These are phyloP conservation scores for Lentithecium fluviatile DNA, from an alignment of 495 filamentous ascomycete species.

Conservation along the genomic window DNA sequence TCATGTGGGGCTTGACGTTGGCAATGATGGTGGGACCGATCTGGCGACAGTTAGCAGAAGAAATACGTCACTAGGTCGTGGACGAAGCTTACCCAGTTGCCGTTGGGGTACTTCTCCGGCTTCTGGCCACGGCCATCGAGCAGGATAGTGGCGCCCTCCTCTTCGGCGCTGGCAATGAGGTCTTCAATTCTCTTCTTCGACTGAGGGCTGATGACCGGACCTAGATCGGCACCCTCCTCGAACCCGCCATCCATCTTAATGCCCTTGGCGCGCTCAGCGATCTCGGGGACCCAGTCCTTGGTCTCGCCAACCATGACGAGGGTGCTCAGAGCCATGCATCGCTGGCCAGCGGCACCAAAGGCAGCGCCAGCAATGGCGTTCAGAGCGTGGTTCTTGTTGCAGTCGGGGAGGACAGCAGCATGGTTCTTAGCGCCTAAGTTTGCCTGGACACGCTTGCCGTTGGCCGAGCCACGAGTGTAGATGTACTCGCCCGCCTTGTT, in stretches of 20 bases:
- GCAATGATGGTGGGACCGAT: slow-evolving; percentile 90
- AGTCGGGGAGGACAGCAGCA: slow-evolving; percentile 89
- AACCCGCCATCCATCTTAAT: slow-evolving; percentile 92
- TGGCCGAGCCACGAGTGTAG: slow-evolving; percentile 82
- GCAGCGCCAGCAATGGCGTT: slow-evolving; percentile 94
- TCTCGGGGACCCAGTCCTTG: slow-evolving; percentile 85
- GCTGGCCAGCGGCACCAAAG: slow-evolving; percentile 94
- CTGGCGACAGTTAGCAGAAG: slow-evolving; percentile 41
- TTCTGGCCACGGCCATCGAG: slow-evolving; percentile 90
- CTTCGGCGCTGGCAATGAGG: slow-evolving; percentile 83
- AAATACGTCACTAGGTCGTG: slow-evolving; percentile 15
- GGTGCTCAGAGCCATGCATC: slow-evolving; percentile 96
- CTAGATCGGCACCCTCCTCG: slow-evolving; percentile 88
- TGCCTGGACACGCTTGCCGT: slow-evolving; percentile 92
- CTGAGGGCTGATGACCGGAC: slow-evolving; percentile 94
- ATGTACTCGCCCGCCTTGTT: slow-evolving; percentile 99
- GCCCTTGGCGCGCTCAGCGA: slow-evolving; percentile 88
- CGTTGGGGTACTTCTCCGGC: slow-evolving; percentile 90
- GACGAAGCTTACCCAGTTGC: slow-evolving; percentile 76
- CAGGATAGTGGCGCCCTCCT: slow-evolving; percentile 90
- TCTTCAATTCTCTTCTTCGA: slow-evolving; percentile 86
- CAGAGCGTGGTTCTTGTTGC: slow-evolving; percentile 95
- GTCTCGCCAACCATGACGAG: slow-evolving; percentile 93
- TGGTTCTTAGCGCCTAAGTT: slow-evolving; percentile 99
- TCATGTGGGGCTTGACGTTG: slow-evolving; percentile 87